Evolutionary conservation across 305 asterid species (phyloP).

Genomic region (Fraxinus greggii): DNA sequence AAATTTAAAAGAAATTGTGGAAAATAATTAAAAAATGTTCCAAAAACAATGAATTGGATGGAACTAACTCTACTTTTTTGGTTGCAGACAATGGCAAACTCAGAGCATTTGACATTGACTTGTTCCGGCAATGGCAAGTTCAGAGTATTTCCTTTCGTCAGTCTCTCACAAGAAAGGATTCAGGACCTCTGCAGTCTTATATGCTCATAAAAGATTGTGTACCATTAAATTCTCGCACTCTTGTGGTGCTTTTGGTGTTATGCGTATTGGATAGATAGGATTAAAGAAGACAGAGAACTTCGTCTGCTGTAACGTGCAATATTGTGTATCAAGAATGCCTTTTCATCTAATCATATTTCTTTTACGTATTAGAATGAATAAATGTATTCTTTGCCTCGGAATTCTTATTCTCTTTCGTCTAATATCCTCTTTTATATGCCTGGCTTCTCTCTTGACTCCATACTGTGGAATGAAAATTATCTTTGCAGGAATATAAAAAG

Average conservation of each 20-base stretch:
- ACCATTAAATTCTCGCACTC: background rate
- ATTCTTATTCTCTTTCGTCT: background rate
- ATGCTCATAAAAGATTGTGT: conserved; percentile 43
- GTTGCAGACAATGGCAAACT: conserved; percentile 54
- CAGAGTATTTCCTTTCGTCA: conserved; percentile 52
- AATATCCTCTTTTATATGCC: background rate
- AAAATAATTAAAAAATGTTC: background rate
- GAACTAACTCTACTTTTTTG: conserved; percentile 20
- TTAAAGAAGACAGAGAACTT: background rate
- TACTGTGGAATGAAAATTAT: background rate
- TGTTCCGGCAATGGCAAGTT: conserved; percentile 67
- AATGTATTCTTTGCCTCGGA: background rate
- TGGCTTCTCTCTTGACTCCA: background rate
- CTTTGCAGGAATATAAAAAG: background rate
- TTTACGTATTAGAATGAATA: background rate
- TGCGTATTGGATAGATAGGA: background rate
- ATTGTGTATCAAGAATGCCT: background rate
- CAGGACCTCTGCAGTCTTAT: conserved; percentile 72
- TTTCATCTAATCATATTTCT: background rate
- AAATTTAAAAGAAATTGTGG: background rate
- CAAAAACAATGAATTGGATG: background rate
- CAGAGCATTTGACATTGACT: conserved; percentile 59
- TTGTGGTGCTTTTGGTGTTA: background rate
- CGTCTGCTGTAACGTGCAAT: background rate
- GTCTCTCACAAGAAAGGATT: conserved; percentile 55